A percentile compares a stretch with the other conserved stretches of the same genome.
Conservation (phyloP, 2,329 filamentous ascomycete species). For the Aspergillus sp. region DNA sequence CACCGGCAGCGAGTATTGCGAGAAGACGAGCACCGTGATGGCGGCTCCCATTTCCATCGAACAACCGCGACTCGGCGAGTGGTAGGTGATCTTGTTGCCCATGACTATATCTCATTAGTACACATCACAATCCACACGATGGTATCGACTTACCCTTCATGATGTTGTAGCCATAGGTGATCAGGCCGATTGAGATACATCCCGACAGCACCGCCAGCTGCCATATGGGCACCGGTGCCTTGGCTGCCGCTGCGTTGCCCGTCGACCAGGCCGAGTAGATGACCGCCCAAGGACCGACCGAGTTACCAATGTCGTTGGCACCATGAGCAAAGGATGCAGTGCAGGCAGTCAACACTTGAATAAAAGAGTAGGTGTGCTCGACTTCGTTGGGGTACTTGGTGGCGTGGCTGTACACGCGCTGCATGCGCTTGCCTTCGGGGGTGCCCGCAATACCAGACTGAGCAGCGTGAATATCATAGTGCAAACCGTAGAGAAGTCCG, state of each 20-base stretch:
- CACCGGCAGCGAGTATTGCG: slow-evolving; percentile 72
- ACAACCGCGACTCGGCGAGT: slow-evolving; percentile 59
- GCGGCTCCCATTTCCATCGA: slow-evolving; percentile 82
- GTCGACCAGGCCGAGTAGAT: slow-evolving; percentile 70
- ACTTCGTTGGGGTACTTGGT: slow-evolving; percentile 69
- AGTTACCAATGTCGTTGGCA: slow-evolving; percentile 75
- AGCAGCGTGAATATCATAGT: slow-evolving; percentile 81
- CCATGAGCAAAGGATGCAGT: slow-evolving; percentile 62
- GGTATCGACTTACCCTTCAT: slow-evolving; percentile 64
- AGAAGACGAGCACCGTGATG: slow-evolving; percentile 74
- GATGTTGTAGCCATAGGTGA: slow-evolving; percentile 80
- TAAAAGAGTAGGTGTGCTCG: slow-evolving; percentile 61
- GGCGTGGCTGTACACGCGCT: slow-evolving; percentile 64
- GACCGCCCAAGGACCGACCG: slow-evolving; percentile 68
- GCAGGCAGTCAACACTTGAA: slow-evolving; percentile 56
- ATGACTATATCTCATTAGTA: slow-evolving; percentile 57
- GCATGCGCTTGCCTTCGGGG: slow-evolving; percentile 72
- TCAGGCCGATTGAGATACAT: slow-evolving; percentile 66
- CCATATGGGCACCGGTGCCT: slow-evolving; percentile 71
- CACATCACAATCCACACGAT: not conserved
- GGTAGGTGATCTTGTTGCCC: slow-evolving; percentile 79
- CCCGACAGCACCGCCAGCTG: slow-evolving; percentile 69
- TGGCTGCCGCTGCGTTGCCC: slow-evolving; percentile 61
- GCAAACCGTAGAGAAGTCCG: slow-evolving; percentile 68
- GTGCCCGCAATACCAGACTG: slow-evolving; percentile 71